phyloP scores from a whole-genome alignment of 257 asterid species.

The Nemophila menziesii region DNA sequence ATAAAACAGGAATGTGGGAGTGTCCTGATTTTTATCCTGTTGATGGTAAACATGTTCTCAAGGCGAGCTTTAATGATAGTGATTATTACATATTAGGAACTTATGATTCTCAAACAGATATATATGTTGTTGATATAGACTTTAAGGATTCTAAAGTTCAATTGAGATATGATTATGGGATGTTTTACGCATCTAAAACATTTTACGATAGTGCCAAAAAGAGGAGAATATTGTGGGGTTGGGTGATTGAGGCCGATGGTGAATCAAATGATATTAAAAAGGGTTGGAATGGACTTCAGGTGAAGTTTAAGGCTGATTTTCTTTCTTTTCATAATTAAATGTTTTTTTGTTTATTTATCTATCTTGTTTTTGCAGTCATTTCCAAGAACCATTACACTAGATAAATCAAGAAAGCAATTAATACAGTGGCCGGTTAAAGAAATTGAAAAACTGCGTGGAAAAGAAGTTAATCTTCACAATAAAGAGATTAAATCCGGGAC shows the following conservation, averaged over 20 bases:
- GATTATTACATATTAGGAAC: constrained; percentile 55
- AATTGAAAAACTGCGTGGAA: constrained; percentile 30
- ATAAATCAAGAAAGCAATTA: constrained; percentile 49
- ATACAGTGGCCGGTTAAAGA: constrained; percentile 70
- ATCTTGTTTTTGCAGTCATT: constrained; percentile 28
- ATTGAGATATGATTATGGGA: constrained; percentile 59
- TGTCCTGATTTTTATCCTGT: constrained; percentile 77
- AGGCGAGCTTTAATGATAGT: constrained; percentile 48
- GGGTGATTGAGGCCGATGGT: constrained; percentile 57
- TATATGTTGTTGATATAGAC: constrained; percentile 30
- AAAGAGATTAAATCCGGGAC: constrained; percentile 26
- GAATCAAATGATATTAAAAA: constrained; percentile 31
- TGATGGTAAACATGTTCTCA: constrained; percentile 39
- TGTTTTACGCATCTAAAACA: constrained; percentile 70
- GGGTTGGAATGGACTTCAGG: constrained; percentile 48
- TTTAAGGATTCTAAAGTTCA: constrained; percentile 42
- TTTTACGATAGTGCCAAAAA: constrained; percentile 46
- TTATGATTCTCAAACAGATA: constrained; percentile 24
- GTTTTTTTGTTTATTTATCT: background rate
- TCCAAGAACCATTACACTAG: constrained; percentile 54
- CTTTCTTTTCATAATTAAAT: too few species aligned
- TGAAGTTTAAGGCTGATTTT: background rate
- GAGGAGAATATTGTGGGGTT: constrained; percentile 63
- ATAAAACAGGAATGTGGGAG: constrained; percentile 51
- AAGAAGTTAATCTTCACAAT: constrained; percentile 20